Base-by-base conservation (phyloP, 331 rosid species). In the Pyrus hybrid region DNA sequence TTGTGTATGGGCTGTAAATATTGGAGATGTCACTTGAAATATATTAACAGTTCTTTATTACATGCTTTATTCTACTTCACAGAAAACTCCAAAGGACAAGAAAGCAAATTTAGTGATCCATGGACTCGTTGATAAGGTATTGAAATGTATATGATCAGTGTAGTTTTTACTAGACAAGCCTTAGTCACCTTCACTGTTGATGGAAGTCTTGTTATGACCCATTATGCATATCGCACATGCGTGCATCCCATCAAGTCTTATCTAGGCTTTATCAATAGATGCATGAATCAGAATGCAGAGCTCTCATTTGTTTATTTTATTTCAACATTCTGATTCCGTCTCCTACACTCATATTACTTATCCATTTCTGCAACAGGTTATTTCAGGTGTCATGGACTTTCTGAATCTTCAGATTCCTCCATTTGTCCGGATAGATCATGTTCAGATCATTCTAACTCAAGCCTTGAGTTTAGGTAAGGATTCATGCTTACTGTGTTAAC, bases 81-180 rank as follows among this genome's bases (percentile, higher is more conserved):
- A 94, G 99, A 86, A 94, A 85, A 94, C 99, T 76, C 99, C 99
- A 1, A 94, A 94, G 85, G 99, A 94, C 84, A 94, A 90, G 86
- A 94, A 90, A 77, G 99, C 97, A 77, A 76, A 85, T 84, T 80
- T 94, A 83, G 93, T 94, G 86, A 86, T 94, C 79, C 99, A 90
- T 68, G 99, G 96, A 67, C 86, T 87, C 61, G 95, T 82, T n/a
- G 99, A 94, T 80, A 90, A 92, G 97, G 99, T 94, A 89, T 79
- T 74, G 67, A 79, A 56, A 66, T 76, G 68, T 66, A 66, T 61
- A 71, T 35, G 13, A 41, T 43, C 56, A 67, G 25, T 72, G 58
- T 58, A 23, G 28, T 35, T 58, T 58, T 17, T 37, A 11, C 23
- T 17, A 18, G 68, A 33, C 49, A 60, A 25, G 51, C 37, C 13